These are phyloP conservation scores for Dispira simplex DNA, from an alignment of 192 early-diverging fungal genomes.

Conservation along the genomic window DNA sequence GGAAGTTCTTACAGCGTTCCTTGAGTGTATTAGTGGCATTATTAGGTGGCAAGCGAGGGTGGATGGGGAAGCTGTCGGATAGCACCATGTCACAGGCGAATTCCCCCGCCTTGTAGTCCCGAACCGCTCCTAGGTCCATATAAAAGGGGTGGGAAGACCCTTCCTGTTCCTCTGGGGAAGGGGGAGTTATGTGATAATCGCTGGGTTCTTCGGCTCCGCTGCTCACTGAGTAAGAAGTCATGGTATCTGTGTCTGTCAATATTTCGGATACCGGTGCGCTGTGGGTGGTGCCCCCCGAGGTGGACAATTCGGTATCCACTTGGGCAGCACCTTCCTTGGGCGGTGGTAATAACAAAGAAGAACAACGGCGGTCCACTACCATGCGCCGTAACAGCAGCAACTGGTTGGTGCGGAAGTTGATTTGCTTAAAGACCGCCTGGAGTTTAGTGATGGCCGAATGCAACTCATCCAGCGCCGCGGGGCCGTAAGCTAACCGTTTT, in stretches of 20 bases:
- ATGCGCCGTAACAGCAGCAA: conserved; percentile 8
- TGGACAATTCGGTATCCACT: no score
- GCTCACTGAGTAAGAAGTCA: no score
- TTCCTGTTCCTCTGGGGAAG: background rate
- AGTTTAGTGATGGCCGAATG: background rate
- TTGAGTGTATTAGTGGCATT: background rate
- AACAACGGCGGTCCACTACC: background rate
- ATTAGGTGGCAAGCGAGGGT: background rate
- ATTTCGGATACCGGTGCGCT: no score
- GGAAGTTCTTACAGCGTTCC: background rate
- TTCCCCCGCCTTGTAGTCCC: conserved; percentile 5
- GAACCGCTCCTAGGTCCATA: conserved; percentile 2
- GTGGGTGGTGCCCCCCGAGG: no score
- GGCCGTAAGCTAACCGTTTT: background rate
- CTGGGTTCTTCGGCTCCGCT: no score
- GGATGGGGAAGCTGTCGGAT: background rate
- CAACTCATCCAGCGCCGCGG: background rate
- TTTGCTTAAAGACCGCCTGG: background rate
- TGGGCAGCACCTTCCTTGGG: background rate
- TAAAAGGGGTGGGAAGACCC: background rate
- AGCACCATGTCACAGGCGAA: background rate
- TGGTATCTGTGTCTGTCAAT: no score
- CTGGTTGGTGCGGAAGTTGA: conserved; percentile 12
- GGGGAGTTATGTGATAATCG: background rate
- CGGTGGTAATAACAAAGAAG: background rate